Evolutionary conservation across 371 early-diverging fungal genomes (phyloP).

Genomic region (Conidiobolus incongruus): DNA sequence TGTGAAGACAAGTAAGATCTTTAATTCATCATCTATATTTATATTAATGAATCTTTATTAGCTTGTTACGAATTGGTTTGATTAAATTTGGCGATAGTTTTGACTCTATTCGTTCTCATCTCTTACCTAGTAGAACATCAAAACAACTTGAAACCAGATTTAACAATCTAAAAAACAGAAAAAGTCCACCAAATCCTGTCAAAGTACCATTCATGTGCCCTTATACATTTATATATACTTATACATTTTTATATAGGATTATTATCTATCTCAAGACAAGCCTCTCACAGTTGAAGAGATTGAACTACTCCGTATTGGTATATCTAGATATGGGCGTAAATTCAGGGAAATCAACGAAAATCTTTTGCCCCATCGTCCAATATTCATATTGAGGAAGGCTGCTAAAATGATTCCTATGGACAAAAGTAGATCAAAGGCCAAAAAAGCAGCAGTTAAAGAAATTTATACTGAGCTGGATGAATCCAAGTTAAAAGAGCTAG

Average conservation of each 20-base stretch:
- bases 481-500: too few relatives aligned
- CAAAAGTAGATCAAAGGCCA: too few relatives aligned
- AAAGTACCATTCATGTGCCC: neutral
- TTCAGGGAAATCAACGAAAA: constrained; percentile 11
- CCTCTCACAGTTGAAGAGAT: constrained; percentile 18
- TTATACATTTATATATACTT: neutral
- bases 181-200: constrained; percentile 10
- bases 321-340: constrained; percentile 14
- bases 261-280: constrained; percentile 11
- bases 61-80: constrained; percentile 13
- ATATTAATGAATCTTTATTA: neutral
- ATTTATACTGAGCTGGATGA: too few relatives aligned
- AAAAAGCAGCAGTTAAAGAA: too few relatives aligned
- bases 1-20: neutral
- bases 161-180: constrained; percentile 13
- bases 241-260: constrained; percentile 7
- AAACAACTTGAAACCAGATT: constrained; percentile 16
- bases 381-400: constrained; percentile 11
- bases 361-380: constrained; percentile 13
- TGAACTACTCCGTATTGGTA: constrained; percentile 12
- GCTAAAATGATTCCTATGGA: too few relatives aligned
- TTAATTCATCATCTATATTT: neutral
- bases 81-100: constrained; percentile 17
- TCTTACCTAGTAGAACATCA: constrained; percentile 16
- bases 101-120: constrained; percentile 13